Percentiles rank a stretch among this genome's conserved stretches.
Conservation (phyloP, 2,329 filamentous ascomycete species). For the Penicillium nordicum region DNA sequence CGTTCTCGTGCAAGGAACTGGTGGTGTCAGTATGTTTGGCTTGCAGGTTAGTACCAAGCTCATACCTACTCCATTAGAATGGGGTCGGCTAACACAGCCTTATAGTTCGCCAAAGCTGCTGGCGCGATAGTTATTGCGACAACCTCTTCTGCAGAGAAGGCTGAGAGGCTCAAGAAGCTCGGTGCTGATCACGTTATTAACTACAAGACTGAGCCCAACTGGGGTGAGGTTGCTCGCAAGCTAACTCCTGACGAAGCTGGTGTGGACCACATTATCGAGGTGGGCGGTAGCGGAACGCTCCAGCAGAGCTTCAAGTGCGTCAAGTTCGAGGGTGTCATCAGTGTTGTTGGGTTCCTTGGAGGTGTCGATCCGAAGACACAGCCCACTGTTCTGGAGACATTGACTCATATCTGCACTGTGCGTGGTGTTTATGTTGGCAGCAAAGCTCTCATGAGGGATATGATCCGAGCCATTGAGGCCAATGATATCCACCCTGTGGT, state of each 20-base stretch:
- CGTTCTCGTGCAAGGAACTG: slow-evolving; percentile 60
- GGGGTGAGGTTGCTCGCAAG: slow-evolving; percentile 57
- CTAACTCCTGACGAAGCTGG: slow-evolving; percentile 51
- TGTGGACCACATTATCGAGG: slow-evolving; percentile 62
- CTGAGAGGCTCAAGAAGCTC: slow-evolving; percentile 50
- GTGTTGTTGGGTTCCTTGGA: slow-evolving; percentile 58
- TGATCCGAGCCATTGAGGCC: slow-evolving; percentile 57
- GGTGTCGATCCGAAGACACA: slow-evolving; percentile 46
- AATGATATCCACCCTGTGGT: slow-evolving; percentile 59
- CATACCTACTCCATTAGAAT: not conserved
- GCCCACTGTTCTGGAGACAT: slow-evolving; percentile 52
- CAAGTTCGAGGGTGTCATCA: slow-evolving; percentile 54
- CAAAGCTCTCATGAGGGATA: slow-evolving; percentile 56
- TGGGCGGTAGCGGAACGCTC: slow-evolving; percentile 64
- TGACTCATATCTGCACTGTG: slow-evolving; percentile 53
- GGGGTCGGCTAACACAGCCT: not conserved
- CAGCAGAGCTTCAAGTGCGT: slow-evolving; percentile 54
- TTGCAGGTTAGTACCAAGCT: slow-evolving; percentile 41
- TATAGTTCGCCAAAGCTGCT: slow-evolving; percentile 48
- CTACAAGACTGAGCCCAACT: slow-evolving; percentile 56
- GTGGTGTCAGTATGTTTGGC: slow-evolving; percentile 58
- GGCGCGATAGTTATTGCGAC: slow-evolving; percentile 58
- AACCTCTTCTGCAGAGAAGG: slow-evolving; percentile 56
- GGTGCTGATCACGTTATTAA: slow-evolving; percentile 61
- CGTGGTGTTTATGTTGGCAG: slow-evolving; percentile 58